Base-by-base conservation (phyloP, 768 basidiomycete genomes). In the Gyrodon lividus region DNA sequence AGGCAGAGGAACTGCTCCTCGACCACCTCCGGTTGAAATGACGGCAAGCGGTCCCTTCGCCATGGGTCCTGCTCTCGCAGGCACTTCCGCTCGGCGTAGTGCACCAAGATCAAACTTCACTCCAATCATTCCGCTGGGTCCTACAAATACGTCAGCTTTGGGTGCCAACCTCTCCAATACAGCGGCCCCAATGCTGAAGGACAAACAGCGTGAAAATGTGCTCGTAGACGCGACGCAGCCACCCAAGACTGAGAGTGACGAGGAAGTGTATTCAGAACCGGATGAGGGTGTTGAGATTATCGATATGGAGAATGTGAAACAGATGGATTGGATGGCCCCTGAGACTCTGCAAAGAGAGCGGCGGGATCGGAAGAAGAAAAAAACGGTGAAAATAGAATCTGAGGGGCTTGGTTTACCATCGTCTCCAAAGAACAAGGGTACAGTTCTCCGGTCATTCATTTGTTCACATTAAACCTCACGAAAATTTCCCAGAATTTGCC, bases 281-380 rank as follows among this genome's bases (percentile, higher is more conserved):
- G 91, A 92, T 59, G 88, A 91, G 48, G 90, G 88, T 10, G 86
- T 92, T 22, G 88, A 92, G 70, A 90, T 92, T 46, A 74, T 93
- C 35, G 91, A 93, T 61, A 87, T 93, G 81, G 83, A 85, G 26
- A 77, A 85, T 51, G 82, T 93, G 26, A 71, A 78, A 45, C 74
- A 83, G 54, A 81, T 93, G 82, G 91, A 93, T 66, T 91, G 85
- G 83, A 90, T 90, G 85, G 91, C 91, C 7, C 91, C 91, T 1
- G 89, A 92, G 63, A 83, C 77, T 54, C 62, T 92, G 48, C 74
- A 72, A 48, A 83, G 73, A 57, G 80, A 83, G 48, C 74, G 66
- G 16, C 59, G 61, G 31, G 68, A 72, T 40, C 59, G 64, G 50
- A 68, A 67, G 39, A 60, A 70, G 54, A 71, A 73, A 47, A 74